A percentile compares a stretch with the other conserved stretches of the same genome.
Conservation (phyloP, 208 protist species). For the Acanthamoeba healyi region DNA sequence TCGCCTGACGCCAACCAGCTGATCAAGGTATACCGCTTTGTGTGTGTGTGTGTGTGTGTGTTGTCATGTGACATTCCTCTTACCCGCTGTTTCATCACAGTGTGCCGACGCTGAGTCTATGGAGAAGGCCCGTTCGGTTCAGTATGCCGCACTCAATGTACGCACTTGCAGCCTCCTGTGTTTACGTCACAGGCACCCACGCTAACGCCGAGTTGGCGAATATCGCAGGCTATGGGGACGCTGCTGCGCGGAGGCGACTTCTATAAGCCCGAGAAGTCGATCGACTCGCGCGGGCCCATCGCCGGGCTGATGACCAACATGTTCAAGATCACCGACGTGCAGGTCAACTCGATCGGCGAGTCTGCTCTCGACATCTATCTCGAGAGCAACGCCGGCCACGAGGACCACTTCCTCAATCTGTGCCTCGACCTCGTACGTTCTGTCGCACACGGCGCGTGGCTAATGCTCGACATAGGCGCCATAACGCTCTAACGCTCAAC, state of each 20-base stretch:
- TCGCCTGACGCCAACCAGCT: constrained; percentile 44
- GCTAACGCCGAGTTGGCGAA: background rate
- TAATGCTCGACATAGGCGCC: background rate
- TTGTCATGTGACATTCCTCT: background rate
- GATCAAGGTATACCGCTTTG: background rate
- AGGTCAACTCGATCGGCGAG: constrained; percentile 27
- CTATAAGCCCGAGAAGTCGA: constrained; percentile 47
- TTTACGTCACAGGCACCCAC: background rate
- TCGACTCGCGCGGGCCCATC: constrained; percentile 6
- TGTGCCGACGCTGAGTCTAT: constrained; percentile 17
- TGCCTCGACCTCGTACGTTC: constrained; percentile 20
- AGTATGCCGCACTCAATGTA: constrained; percentile 66
- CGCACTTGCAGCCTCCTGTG: background rate
- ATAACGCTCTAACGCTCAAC: background rate
- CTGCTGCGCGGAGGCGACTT: constrained; percentile 54
- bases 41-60: background rate
- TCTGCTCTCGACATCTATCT: constrained; percentile 14
- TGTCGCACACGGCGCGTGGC: background rate
- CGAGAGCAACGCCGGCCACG: constrained; percentile 7
- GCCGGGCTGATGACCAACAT: background rate
- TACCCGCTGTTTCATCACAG: background rate
- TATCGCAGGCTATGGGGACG: background rate
- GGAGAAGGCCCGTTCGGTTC: constrained; percentile 58
- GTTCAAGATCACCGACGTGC: constrained; percentile 53
- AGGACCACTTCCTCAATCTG: background rate